These are phyloP conservation scores for Nannizziopsis barbatae DNA, from an alignment of 2,329 filamentous ascomycete species.

Conservation along the genomic window DNA sequence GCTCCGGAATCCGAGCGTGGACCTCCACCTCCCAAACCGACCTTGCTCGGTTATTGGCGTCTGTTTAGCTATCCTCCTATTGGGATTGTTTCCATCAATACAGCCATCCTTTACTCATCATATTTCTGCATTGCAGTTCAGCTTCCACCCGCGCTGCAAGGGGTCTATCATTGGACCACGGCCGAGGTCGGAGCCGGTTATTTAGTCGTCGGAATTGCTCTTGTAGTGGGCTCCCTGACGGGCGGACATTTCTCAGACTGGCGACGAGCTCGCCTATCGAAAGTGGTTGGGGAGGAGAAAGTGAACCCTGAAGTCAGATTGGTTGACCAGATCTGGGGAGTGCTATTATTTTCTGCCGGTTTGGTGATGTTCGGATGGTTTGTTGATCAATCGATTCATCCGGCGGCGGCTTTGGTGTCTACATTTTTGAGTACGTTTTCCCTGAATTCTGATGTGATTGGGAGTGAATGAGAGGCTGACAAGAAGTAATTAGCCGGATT, in stretches of 20 bases:
- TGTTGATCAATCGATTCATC: background rate
- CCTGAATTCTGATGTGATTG: background rate
- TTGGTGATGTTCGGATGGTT: slow-evolving; percentile 6
- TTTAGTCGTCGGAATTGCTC: background rate
- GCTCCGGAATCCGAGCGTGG: background rate
- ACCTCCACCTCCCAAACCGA: slow-evolving; percentile 1
- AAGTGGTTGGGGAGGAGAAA: background rate
- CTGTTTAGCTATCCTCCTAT: slow-evolving; percentile 2
- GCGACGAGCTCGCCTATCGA: background rate
- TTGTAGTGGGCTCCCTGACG: background rate
- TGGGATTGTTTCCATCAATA: background rate
- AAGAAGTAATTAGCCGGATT: background rate
- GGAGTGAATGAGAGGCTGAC: no score
- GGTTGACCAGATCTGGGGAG: background rate
- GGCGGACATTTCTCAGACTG: slow-evolving; percentile 2
- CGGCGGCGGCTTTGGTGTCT: background rate
- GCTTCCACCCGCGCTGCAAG: background rate
- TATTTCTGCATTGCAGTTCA: slow-evolving; percentile 5
- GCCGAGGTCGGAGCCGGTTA: background rate
- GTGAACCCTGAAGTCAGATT: background rate
- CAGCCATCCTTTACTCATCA: background rate
- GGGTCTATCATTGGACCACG: background rate
- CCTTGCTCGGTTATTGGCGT: background rate
- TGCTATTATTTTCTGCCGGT: background rate
- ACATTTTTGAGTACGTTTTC: slow-evolving; percentile 9